Percentiles rank a stretch among this genome's conserved stretches.
phyloP scores from a whole-genome alignment of 768 basidiomycete genomes.

The Mycena vitilis region DNA sequence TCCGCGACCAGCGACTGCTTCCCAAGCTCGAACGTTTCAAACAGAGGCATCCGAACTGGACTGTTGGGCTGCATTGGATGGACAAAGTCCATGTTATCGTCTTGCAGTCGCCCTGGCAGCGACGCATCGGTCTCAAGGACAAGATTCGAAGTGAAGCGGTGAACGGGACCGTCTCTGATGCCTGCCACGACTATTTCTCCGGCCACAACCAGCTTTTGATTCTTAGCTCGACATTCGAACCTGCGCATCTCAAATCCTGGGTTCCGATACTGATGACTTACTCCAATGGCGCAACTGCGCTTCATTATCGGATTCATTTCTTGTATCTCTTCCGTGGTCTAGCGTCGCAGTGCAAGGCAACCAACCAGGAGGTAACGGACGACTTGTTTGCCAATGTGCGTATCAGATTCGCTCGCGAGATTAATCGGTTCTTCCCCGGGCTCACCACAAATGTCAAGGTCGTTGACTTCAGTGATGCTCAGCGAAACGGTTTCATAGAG shows the following conservation, averaged over 20 bases:
- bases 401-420: too few species aligned
- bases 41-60: conserved; percentile 31
- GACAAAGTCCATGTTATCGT: conserved; percentile 35
- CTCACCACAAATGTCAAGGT: conserved; percentile 36
- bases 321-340: conserved; percentile 44
- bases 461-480: conserved; percentile 51
- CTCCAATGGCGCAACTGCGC: conserved; percentile 46
- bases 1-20: conserved; percentile 18
- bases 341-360: conserved; percentile 36
- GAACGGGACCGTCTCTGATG: conserved; percentile 51
- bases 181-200: conserved; percentile 50
- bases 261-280: conserved; percentile 48
- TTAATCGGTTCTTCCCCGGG: not conserved
- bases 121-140: conserved; percentile 34
- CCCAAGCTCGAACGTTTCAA: conserved; percentile 30
- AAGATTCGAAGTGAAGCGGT: conserved; percentile 36
- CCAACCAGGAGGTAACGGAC: conserved; percentile 29
- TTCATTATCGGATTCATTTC: conserved; percentile 49
- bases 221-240: conserved; percentile 45
- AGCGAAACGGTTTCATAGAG: conserved; percentile 44
- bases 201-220: conserved; percentile 45
- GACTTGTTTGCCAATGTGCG: conserved; percentile 26
- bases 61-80: conserved; percentile 27
- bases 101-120: conserved; percentile 39
- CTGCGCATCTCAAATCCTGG: conserved; percentile 43